Evolutionary conservation across 192 early-diverging fungal genomes (phyloP).

Genomic region (Linnemannia elongata): DNA sequence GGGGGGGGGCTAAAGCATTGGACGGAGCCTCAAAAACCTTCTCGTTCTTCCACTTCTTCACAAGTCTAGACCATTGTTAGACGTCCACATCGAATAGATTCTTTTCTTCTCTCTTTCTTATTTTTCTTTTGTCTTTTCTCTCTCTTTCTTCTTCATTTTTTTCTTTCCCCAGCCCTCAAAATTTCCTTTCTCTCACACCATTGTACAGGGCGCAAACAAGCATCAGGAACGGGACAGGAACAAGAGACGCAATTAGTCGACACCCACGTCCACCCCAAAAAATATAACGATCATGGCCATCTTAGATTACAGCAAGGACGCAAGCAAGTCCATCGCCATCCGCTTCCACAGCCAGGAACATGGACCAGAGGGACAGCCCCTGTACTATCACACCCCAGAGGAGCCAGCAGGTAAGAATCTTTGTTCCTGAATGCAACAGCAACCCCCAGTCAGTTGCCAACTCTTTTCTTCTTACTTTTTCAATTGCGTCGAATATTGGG

Average conservation of each 20-base stretch:
- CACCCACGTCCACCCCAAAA: neutral
- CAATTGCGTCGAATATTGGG: too few relatives aligned
- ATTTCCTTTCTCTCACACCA: too few relatives aligned
- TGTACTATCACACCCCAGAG: conserved; percentile 5
- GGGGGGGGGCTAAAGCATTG: too few relatives aligned
- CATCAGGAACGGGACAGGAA: neutral
- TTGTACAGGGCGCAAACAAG: neutral
- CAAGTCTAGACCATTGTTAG: too few relatives aligned
- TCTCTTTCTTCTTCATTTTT: neutral
- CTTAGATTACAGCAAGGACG: neutral
- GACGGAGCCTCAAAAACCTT: too few relatives aligned
- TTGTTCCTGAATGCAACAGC: neutral
- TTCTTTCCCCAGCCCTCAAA: too few relatives aligned
- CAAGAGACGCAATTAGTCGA: neutral
- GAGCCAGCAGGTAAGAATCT: neutral
- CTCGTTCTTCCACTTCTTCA: too few relatives aligned
- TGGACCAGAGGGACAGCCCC: neutral
- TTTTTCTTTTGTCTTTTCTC: neutral
- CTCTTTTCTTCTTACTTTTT: too few relatives aligned
- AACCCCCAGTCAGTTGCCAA: too few relatives aligned
- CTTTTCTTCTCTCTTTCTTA: neutral
- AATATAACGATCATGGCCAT: neutral
- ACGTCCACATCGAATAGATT: too few relatives aligned
- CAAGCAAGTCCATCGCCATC: neutral
- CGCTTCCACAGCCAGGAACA: neutral